Conservation (phyloP, 352 stramenopile species). For the Phytophthora pseudosyringae region DNA sequence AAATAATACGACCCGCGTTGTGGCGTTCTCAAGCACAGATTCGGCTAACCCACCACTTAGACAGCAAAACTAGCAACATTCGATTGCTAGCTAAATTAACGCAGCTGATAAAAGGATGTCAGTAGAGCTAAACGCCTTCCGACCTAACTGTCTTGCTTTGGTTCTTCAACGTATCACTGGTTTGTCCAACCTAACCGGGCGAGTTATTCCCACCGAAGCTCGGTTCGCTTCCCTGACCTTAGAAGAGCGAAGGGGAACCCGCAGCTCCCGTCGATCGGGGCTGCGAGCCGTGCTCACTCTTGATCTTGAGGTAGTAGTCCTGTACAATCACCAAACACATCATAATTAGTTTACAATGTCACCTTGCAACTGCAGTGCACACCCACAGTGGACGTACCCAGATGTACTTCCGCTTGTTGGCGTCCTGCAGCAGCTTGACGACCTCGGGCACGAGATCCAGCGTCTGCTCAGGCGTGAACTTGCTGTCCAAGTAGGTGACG, state of each 20-base stretch:
- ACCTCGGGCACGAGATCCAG: constrained; percentile 81
- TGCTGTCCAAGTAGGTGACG: constrained; percentile 63
- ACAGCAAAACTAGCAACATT: constrained; percentile 30
- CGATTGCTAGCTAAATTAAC: constrained; percentile 35
- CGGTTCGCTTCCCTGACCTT: constrained; percentile 24
- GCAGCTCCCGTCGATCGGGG: constrained; percentile 31
- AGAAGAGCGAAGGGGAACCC: constrained; percentile 74
- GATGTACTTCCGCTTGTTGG: constrained; percentile 83
- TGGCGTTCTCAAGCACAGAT: no score
- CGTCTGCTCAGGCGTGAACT: constrained; percentile 78
- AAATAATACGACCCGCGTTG: not conserved
- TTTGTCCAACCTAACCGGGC: not conserved
- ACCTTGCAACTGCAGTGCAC: not conserved
- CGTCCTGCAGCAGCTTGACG: constrained; percentile 85
- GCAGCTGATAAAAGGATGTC: constrained; percentile 34
- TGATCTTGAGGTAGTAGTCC: constrained; percentile 82
- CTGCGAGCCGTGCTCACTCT: constrained; percentile 50
- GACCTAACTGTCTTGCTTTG: constrained; percentile 28
- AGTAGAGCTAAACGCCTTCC: constrained; percentile 29
- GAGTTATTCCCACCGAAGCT: constrained; percentile 6
- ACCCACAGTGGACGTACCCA: constrained; percentile 57
- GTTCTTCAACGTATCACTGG: constrained; percentile 16
- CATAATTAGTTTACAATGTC: constrained; percentile 15
- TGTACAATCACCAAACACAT: constrained; percentile 24
- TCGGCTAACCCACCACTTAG: not conserved